phyloP scores from a whole-genome alignment of 352 stramenopile species.

The Halophytophthora batemanensis region DNA sequence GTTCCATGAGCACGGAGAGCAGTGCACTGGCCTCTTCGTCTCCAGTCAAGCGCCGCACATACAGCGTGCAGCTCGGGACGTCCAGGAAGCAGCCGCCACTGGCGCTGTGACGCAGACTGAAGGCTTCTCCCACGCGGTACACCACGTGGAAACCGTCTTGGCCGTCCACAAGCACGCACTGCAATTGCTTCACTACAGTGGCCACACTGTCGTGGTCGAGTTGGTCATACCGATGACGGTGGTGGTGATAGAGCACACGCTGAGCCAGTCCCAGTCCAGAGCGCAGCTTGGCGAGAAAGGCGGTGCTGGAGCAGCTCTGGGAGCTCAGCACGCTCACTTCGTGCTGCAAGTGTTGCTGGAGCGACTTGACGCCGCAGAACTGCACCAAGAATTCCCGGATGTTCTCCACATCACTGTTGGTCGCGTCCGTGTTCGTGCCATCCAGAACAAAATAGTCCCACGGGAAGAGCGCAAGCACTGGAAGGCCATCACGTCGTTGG shows the following conservation, averaged over 20 bases:
- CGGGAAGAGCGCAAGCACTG: slow-evolving; percentile 51
- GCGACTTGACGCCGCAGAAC: slow-evolving; percentile 49
- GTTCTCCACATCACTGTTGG: slow-evolving; percentile 8
- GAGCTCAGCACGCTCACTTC: slow-evolving; percentile 51
- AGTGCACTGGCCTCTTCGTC: slow-evolving; percentile 34
- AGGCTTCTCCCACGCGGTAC: slow-evolving; percentile 40
- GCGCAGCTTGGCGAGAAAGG: slow-evolving; percentile 24
- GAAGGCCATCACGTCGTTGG: slow-evolving; percentile 17
- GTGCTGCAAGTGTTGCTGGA: slow-evolving; percentile 41
- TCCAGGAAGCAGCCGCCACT: slow-evolving; percentile 47
- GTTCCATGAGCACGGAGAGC: slow-evolving; percentile 54
- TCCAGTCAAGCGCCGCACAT: slow-evolving; percentile 26
- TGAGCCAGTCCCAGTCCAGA: slow-evolving; percentile 43
- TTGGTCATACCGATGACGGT: slow-evolving; percentile 36
- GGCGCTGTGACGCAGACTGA: slow-evolving; percentile 30
- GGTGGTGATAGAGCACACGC: slow-evolving; percentile 49
- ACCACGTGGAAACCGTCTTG: slow-evolving; percentile 47
- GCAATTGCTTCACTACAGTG: slow-evolving; percentile 24
- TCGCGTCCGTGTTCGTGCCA: background rate
- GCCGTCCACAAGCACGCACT: slow-evolving; percentile 39
- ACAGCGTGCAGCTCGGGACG: slow-evolving; percentile 24
- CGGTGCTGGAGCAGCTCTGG: slow-evolving; percentile 20
- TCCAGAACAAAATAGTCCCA: slow-evolving; percentile 42
- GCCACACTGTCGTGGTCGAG: slow-evolving; percentile 34
- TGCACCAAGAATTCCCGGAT: slow-evolving; percentile 37